A percentile compares a stretch with the other conserved stretches of the same genome.
phyloP scores from a whole-genome alignment of 2,329 filamentous ascomycete genomes.

The Coniochaeta ligniaria region DNA sequence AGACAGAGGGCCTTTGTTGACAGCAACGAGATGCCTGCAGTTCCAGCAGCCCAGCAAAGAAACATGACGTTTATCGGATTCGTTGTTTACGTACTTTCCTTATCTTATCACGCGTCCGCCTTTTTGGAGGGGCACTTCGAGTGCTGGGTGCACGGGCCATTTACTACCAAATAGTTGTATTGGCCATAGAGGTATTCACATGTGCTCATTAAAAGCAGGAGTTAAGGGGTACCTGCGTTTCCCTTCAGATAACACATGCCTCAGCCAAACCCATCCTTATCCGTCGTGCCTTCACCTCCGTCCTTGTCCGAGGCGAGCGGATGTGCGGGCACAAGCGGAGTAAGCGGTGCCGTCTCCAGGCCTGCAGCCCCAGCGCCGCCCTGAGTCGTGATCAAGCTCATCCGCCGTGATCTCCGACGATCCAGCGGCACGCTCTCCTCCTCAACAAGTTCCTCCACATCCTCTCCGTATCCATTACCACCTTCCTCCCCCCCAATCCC shows the following conservation, averaged over 20 bases:
- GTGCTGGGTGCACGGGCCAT: neutral
- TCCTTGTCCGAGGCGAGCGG: conserved; percentile 2
- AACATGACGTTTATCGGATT: conserved; percentile 9
- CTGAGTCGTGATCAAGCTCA: conserved; percentile 41
- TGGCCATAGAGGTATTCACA: neutral
- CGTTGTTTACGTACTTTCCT: conserved; percentile 4
- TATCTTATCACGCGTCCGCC: conserved; percentile 12
- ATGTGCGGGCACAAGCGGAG: conserved; percentile 10
- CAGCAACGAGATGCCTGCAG: neutral
- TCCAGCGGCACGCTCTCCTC: conserved; percentile 51
- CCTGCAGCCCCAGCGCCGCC: conserved; percentile 12
- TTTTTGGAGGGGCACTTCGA: neutral
- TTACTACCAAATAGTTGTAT: neutral
- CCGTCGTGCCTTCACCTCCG: neutral
- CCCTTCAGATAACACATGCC: neutral
- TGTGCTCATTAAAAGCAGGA: neutral
- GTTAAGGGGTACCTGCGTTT: neutral
- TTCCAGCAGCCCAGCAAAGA: neutral
- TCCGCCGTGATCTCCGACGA: conserved; percentile 41
- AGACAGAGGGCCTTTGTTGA: neutral
- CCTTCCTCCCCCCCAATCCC: conserved; percentile 14
- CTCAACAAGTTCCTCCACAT: conserved; percentile 22
- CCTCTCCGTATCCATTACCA: conserved; percentile 25
- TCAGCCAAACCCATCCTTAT: conserved; percentile 19
- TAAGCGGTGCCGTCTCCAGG: conserved; percentile 25